Evolutionary conservation across 345 rosid species (phyloP).

Genomic region (Populus alba): DNA sequence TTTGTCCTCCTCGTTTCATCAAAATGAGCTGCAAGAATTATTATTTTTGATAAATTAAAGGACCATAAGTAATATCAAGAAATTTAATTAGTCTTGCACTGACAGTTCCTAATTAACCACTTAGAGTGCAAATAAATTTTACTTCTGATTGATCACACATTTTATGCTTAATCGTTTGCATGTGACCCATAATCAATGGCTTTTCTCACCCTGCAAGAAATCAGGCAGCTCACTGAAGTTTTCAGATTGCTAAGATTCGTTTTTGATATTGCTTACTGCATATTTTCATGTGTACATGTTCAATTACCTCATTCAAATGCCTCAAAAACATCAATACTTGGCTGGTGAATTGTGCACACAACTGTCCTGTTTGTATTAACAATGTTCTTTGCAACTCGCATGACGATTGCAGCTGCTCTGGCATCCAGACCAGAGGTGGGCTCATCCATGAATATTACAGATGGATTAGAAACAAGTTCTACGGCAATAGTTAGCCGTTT

Average conservation of each 20-base stretch:
- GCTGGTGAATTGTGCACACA: conserved; percentile 62
- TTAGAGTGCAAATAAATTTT: too few relatives aligned
- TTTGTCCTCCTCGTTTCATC: conserved; percentile 57
- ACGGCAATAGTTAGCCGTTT: conserved; percentile 59
- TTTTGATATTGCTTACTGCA: too few relatives aligned
- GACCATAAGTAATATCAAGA: too few relatives aligned
- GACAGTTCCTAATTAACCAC: too few relatives aligned
- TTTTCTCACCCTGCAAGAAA: too few relatives aligned
- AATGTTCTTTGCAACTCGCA: conserved; percentile 55
- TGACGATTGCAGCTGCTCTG: conserved; percentile 64
- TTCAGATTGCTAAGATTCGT: too few relatives aligned
- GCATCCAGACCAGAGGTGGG: conserved; percentile 67
- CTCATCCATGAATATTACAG: conserved; percentile 63
- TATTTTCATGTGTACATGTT: too few relatives aligned
- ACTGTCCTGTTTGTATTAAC: conserved; percentile 44
- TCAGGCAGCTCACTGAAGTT: too few relatives aligned
- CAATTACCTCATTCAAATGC: conserved; percentile 54
- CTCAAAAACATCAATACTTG: conserved; percentile 59
- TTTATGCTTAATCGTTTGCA: too few relatives aligned
- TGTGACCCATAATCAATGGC: too few relatives aligned
- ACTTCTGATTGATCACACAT: too few relatives aligned
- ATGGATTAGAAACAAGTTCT: conserved; percentile 58
- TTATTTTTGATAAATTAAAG: background rate
- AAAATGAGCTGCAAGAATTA: conserved; percentile 44
- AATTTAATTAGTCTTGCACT: background rate